A percentile compares a stretch with the other conserved stretches of the same genome.
Conservation (phyloP, 176 grass and related monocot genomes). For the Zoysia japonica region DNA sequence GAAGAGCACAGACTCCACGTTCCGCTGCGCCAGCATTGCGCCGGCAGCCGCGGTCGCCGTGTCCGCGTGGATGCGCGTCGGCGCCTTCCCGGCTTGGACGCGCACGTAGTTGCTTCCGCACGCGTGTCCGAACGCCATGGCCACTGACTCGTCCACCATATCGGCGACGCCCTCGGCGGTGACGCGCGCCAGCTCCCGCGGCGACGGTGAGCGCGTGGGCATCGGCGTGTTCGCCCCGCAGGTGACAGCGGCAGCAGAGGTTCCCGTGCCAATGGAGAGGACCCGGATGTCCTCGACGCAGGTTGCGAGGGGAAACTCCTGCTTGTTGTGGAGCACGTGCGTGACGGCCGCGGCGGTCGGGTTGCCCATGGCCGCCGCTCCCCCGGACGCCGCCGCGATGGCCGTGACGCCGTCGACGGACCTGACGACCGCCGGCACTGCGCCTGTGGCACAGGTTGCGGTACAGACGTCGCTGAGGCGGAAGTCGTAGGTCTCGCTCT, state of each 20-base stretch:
- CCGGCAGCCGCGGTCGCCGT: constrained; percentile 17
- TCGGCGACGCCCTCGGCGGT: constrained; percentile 42
- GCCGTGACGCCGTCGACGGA: constrained; percentile 54
- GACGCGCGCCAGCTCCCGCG: constrained; percentile 43
- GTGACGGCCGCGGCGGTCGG: constrained; percentile 70
- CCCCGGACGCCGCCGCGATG: constrained; percentile 51
- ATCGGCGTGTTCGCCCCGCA: constrained; percentile 26
- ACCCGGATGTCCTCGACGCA: constrained; percentile 62
- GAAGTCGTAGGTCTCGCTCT: constrained; percentile 75
- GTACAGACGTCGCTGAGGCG: constrained; percentile 69
- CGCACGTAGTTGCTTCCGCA: constrained; percentile 55
- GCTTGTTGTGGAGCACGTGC: constrained; percentile 87
- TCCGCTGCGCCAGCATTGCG: constrained; percentile 54
- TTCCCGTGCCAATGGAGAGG: constrained; percentile 62
- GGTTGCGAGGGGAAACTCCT: constrained; percentile 74
- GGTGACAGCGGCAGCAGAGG: neutral
- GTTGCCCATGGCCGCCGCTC: constrained; percentile 59
- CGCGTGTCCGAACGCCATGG: constrained; percentile 62
- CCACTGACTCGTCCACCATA: constrained; percentile 61
- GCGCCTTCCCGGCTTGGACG: constrained; percentile 36
- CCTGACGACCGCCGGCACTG: constrained; percentile 17
- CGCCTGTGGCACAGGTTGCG: constrained; percentile 38
- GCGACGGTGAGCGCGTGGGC: constrained; percentile 37
- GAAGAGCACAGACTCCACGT: constrained; percentile 70
- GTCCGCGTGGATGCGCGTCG: neutral